Percentiles rank a stretch among this genome's conserved stretches.
Evolutionary conservation across 495 filamentous ascomycete species (phyloP).

Genomic region (Hypoxylon subgilvum): DNA sequence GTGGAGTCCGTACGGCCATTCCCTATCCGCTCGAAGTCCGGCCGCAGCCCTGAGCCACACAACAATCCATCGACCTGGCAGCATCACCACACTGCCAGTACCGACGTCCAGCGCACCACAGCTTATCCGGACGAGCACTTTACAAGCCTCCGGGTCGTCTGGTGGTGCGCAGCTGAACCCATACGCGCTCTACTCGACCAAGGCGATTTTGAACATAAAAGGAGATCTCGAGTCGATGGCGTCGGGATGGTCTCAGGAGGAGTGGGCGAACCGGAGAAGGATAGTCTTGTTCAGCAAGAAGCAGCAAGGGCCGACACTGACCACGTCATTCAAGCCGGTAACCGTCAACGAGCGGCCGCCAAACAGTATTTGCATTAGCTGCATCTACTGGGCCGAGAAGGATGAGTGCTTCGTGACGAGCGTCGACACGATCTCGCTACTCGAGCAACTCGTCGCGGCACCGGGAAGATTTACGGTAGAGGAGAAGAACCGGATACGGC

Average conservation of each 20-base stretch:
- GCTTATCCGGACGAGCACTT: slow-evolving; percentile 82
- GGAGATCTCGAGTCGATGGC: slow-evolving; percentile 84
- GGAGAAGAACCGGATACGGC: slow-evolving; percentile 95
- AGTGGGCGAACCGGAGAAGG: slow-evolving; percentile 74
- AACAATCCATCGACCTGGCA: slow-evolving; percentile 50
- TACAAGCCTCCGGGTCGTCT: slow-evolving; percentile 62
- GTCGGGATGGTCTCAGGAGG: slow-evolving; percentile 77
- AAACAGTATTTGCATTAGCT: slow-evolving; percentile 84
- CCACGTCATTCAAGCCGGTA: slow-evolving; percentile 73
- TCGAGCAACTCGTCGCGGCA: slow-evolving; percentile 81
- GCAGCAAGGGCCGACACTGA: slow-evolving; percentile 76
- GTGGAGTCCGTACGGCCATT: slow-evolving; percentile 54
- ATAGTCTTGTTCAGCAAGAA: slow-evolving; percentile 84
- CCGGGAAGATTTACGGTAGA: slow-evolving; percentile 83
- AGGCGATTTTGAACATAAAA: slow-evolving; percentile 81
- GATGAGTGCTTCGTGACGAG: slow-evolving; percentile 90
- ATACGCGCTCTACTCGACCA: slow-evolving; percentile 82
- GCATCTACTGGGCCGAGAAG: slow-evolving; percentile 92
- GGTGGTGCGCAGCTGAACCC: slow-evolving; percentile 69
- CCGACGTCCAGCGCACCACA: slow-evolving; percentile 53
- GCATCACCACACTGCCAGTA: slow-evolving; percentile 45
- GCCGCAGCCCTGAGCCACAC: slow-evolving; percentile 40
- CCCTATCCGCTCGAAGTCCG: slow-evolving; percentile 51
- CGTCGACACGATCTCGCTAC: slow-evolving; percentile 91
- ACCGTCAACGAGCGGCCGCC: slow-evolving; percentile 71